phyloP scores from a whole-genome alignment of 2,329 filamentous ascomycete genomes.

The Xylariales sp. region DNA sequence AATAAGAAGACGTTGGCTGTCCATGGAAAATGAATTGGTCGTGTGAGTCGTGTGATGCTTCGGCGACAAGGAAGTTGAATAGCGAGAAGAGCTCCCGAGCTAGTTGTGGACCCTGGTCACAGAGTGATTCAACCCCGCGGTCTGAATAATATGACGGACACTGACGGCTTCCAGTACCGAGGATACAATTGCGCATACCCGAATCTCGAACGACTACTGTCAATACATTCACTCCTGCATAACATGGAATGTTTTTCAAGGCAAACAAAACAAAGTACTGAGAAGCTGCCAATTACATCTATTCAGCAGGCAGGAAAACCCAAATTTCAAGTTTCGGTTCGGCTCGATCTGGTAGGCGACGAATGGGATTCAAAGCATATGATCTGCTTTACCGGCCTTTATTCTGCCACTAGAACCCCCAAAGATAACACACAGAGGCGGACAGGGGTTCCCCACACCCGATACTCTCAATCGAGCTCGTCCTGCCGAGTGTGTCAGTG shows the following conservation, averaged over 20 bases:
- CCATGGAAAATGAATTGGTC: slow-evolving; percentile 2
- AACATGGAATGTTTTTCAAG: not conserved
- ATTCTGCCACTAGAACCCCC: too few species aligned
- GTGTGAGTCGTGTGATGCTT: slow-evolving; percentile 7
- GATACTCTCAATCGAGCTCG: not conserved
- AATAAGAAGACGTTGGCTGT: not conserved
- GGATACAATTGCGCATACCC: not conserved
- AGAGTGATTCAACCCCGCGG: slow-evolving; percentile 6
- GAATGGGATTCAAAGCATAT: not conserved
- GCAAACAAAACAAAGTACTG: not conserved
- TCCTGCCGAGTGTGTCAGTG: not conserved
- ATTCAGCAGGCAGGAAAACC: too few species aligned
- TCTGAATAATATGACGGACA: slow-evolving; percentile 8
- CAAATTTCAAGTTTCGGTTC: not conserved
- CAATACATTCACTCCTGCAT: not conserved
- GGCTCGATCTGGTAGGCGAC: not conserved
- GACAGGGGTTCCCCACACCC: slow-evolving; percentile 9
- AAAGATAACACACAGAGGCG: not conserved
- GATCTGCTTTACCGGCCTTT: not conserved
- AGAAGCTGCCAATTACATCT: too few species aligned
- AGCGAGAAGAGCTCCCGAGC: too few species aligned
- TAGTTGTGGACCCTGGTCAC: too few species aligned
- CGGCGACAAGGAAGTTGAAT: slow-evolving; percentile 9
- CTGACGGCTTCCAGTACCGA: slow-evolving; percentile 7
- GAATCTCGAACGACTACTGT: not conserved